A percentile compares a stretch with the other conserved stretches of the same genome.
Evolutionary conservation across 306 rosid genomes (phyloP).

Genomic region (Senna tora): DNA sequence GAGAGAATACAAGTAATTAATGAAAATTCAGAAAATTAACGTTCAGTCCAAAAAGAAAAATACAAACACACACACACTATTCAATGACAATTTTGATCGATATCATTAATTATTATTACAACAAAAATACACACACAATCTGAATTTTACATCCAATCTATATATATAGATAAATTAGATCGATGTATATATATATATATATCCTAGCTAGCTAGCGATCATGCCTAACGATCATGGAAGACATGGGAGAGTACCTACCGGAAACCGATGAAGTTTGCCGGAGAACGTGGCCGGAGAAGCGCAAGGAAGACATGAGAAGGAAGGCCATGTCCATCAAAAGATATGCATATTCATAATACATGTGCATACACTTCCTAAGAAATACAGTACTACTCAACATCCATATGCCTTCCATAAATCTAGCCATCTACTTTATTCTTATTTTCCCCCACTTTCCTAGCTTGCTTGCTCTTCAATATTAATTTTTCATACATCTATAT

Average conservation of each 20-base stretch:
- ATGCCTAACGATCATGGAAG: slow-evolving; percentile 57
- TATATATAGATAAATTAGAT: too few species aligned
- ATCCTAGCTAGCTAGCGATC: slow-evolving; percentile 46
- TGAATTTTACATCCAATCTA: neutral
- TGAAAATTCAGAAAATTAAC: too few species aligned
- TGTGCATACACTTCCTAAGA: slow-evolving; percentile 56
- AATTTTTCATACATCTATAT: neutral
- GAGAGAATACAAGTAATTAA: too few species aligned
- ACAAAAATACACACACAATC: too few species aligned
- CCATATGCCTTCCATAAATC: slow-evolving; percentile 45
- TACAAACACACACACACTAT: too few species aligned
- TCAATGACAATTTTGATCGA: too few species aligned
- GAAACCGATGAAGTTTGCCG: slow-evolving; percentile 40
- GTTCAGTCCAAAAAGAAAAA: too few species aligned
- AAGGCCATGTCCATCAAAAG: slow-evolving; percentile 45
- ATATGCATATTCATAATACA: slow-evolving; percentile 44
- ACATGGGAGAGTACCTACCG: slow-evolving; percentile 52
- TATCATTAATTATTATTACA: too few species aligned
- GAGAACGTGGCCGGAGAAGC: slow-evolving; percentile 46
- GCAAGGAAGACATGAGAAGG: slow-evolving; percentile 45
- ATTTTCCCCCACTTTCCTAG: too few species aligned
- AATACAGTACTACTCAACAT: slow-evolving; percentile 51
- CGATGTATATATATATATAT: neutral
- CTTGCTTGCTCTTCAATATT: too few species aligned
- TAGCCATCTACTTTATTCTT: slow-evolving; percentile 34